phyloP scores from a whole-genome alignment of 176 grass and related monocot genomes.

The Triticum urartu region DNA sequence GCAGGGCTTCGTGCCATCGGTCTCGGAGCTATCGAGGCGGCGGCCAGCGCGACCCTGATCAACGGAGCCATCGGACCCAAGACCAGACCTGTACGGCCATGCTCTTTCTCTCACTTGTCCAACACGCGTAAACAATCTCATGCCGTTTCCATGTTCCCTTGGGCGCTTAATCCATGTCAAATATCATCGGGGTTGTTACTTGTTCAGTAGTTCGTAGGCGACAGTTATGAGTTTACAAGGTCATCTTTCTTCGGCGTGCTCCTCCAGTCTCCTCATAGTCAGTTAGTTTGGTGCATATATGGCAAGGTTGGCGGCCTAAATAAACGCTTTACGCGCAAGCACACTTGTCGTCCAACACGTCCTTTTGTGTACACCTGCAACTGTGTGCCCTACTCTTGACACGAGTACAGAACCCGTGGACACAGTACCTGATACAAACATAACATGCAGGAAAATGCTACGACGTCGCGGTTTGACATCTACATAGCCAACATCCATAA shows the following conservation, averaged over 20 bases:
- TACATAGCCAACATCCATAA: slow-evolving; percentile 72
- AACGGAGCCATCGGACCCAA: slow-evolving; percentile 47
- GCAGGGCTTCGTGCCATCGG: slow-evolving; percentile 49
- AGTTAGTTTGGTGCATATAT: background rate
- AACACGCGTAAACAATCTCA: background rate
- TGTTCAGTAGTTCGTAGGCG: background rate
- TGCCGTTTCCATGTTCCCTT: background rate
- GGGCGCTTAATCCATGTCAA: background rate
- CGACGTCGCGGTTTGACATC: slow-evolving; percentile 41
- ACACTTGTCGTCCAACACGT: background rate
- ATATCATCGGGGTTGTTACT: background rate
- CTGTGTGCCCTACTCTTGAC: background rate
- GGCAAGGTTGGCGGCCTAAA: background rate
- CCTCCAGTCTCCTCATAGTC: background rate
- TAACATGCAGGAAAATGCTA: slow-evolving; percentile 43
- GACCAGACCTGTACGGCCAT: slow-evolving; percentile 41
- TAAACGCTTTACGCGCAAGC: background rate
- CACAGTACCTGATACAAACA: background rate
- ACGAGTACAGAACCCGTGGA: too few relatives aligned
- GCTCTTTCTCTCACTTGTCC: background rate
- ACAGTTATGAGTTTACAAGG: background rate
- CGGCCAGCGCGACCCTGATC: slow-evolving; percentile 25
- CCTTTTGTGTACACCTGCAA: background rate
- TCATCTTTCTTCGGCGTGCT: background rate
- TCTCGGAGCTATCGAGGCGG: slow-evolving; percentile 10